A percentile compares a stretch with the other conserved stretches of the same genome.
Conservation (phyloP, 306 rosid species). For the Gastrolobium bilobum region DNA sequence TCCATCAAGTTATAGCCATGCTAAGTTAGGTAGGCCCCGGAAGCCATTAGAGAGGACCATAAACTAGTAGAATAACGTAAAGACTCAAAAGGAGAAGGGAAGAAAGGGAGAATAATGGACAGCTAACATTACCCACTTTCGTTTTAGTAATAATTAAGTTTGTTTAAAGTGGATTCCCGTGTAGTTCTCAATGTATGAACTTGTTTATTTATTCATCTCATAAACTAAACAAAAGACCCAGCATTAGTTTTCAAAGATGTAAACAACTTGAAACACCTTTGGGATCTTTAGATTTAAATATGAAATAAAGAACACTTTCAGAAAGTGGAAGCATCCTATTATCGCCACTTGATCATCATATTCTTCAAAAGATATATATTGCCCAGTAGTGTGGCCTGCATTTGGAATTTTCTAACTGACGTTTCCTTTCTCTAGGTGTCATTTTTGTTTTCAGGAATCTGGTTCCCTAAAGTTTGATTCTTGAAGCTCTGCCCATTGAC, state of each 20-base stretch:
- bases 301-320: background rate
- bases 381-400: conserved; percentile 52
- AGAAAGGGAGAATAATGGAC: conserved; percentile 42
- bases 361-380: conserved; percentile 11
- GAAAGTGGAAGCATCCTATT: conserved; percentile 50
- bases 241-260: conserved; percentile 8
- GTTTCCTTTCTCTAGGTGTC: background rate
- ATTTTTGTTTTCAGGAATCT: conserved; percentile 39
- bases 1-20: conserved; percentile 20
- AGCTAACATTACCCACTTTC: conserved; percentile 44
- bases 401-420: conserved; percentile 33
- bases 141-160: conserved; percentile 15
- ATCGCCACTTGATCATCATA: conserved; percentile 22
- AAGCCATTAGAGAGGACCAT: conserved; percentile 46
- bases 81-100: background rate
- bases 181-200: conserved; percentile 11
- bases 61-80: conserved; percentile 29
- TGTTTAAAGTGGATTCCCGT: conserved; percentile 53
- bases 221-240: conserved; percentile 41
- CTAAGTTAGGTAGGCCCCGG: conserved; percentile 45
- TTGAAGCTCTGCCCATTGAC: conserved; percentile 30
- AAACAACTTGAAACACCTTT: conserved; percentile 35
- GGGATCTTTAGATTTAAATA: background rate
- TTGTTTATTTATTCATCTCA: background rate
- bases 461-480: conserved; percentile 45